Evolutionary conservation across 2,329 filamentous ascomycete genomes (phyloP), one percentile per base, ranked within the genome.

Genomic region (Coniochaeta prunicola): DNA sequence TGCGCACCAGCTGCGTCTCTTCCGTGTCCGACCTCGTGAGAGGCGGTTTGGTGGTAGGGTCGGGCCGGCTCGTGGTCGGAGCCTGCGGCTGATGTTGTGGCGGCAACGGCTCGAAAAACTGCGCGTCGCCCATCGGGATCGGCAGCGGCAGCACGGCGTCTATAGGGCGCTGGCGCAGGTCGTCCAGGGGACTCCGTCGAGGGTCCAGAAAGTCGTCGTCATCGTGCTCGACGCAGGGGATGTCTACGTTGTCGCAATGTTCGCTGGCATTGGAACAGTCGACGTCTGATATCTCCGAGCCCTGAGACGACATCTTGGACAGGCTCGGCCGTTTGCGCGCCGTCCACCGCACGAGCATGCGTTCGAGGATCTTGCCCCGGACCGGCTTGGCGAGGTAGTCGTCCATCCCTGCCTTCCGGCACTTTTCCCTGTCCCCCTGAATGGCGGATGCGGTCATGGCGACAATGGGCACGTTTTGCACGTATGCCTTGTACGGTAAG

Each of bases 401-500:
- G 45, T 79, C 77, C 80, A 84, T 82, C 0, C 82, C 82, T 56
- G 76, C 77, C 4, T 76, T 75, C 30, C 81, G 70, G 61, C 82
- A 84, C 10, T 70, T 73, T 53, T 84, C 81, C 4, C 73, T 76
- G 60, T 85, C 81, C 0, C 78, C 81, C 56, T 80, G 80, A 19
- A 84, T 70, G 0, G 82, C 81, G 60, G 83, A 81, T 0, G 80
- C 80, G 0, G 80, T 83, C 71, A 83, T 77, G 15, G 80, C 81
- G 21, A 84, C 75, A 40, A 83, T 81, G 0, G 80, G 80, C 2
- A 78, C 85, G 48, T 85, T 77, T 58, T 80, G 77, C 4, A 84
- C 76, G 57, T 82, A 80, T 2, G 75, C 66, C 42, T 80, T 85
- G 71, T 89, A 91, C 0, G 87, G 85, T 1, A 80, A 68, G 63